phyloP scores from a whole-genome alignment of 306 rosid genomes.

The Prunus padus region DNA sequence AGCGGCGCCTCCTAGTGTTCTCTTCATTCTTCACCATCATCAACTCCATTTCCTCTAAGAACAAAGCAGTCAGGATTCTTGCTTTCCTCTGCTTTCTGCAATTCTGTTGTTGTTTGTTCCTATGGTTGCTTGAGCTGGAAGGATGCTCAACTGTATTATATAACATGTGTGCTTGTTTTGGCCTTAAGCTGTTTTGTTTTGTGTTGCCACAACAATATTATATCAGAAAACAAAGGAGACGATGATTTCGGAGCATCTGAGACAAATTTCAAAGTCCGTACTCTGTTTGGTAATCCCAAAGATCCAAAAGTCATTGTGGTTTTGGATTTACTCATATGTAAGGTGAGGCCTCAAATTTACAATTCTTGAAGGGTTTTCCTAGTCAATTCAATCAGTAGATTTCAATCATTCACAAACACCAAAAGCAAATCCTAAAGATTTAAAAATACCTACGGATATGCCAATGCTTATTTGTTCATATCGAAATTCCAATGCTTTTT shows the following conservation, averaged over 20 bases:
- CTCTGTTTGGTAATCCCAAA: constrained; percentile 30
- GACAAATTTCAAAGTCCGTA: constrained; percentile 24
- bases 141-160: constrained; percentile 18
- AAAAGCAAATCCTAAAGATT: background rate
- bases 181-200: constrained; percentile 34
- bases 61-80: background rate
- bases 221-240: constrained; percentile 34
- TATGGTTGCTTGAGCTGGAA: constrained; percentile 14
- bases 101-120: background rate
- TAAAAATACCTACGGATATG: background rate
- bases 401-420: background rate
- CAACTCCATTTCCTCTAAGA: constrained; percentile 27
- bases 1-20: constrained; percentile 18
- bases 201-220: constrained; percentile 22
- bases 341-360: background rate
- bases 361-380: too few relatives aligned
- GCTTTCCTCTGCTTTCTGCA: background rate
- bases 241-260: constrained; percentile 30
- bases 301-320: constrained; percentile 3
- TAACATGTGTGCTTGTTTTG: constrained; percentile 35
- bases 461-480: background rate
- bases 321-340: background rate
- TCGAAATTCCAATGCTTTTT: background rate
- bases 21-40: constrained; percentile 48
- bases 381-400: too few relatives aligned